phyloP scores from a whole-genome alignment of 2,329 filamentous ascomycete genomes.

The Domatiomyces globalis region DNA sequence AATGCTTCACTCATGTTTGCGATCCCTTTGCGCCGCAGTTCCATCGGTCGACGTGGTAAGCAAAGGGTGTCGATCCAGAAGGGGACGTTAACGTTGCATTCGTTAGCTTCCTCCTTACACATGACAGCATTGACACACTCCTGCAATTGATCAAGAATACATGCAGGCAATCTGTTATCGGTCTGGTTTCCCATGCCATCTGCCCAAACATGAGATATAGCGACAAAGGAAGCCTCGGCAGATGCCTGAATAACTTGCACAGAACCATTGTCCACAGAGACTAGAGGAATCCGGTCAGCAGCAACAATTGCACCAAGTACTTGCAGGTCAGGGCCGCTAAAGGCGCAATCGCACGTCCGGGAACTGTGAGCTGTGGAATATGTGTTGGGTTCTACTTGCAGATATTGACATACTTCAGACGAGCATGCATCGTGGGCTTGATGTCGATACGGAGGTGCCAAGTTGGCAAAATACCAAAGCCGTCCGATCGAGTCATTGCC shows the following conservation, averaged over 20 bases:
- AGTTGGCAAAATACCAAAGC: conserved; percentile 3
- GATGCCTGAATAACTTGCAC: background rate
- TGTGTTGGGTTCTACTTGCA: conserved; percentile 1
- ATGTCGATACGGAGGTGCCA: background rate
- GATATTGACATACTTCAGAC: background rate
- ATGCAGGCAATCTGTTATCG: conserved; percentile 11
- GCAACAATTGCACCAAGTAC: background rate
- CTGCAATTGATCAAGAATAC: conserved; percentile 10
- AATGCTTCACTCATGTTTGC: conserved; percentile 11
- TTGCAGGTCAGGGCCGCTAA: background rate
- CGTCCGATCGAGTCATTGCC: background rate
- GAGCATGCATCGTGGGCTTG: background rate
- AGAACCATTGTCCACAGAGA: background rate
- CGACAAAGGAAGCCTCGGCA: conserved; percentile 7
- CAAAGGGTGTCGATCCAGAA: conserved; percentile 19
- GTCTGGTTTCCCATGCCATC: conserved; percentile 15
- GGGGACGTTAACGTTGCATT: conserved; percentile 1
- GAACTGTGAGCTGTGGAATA: background rate
- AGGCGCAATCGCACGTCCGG: background rate
- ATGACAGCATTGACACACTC: conserved; percentile 3
- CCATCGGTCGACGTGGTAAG: conserved; percentile 7
- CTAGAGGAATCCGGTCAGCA: background rate
- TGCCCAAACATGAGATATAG: conserved; percentile 17
- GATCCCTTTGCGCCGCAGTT: conserved; percentile 4
- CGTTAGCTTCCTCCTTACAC: background rate